These are phyloP conservation scores for Vitis hybrid DNA, from an alignment of 177 flowering plant genomes.

Conservation along the genomic window DNA sequence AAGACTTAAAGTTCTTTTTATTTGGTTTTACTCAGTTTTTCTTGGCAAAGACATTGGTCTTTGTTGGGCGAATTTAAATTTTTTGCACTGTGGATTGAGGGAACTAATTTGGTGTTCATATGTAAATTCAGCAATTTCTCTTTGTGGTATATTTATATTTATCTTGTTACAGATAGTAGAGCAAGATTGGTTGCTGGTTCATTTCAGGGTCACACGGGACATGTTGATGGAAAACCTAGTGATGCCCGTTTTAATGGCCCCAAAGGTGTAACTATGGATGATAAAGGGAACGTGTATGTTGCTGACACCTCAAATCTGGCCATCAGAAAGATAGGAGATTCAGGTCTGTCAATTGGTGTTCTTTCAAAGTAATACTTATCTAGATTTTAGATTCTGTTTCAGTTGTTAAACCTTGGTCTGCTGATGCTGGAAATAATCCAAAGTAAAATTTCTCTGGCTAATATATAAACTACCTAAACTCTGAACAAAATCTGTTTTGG, in stretches of 20 bases:
- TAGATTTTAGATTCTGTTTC: too few species aligned
- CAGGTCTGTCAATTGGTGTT: constrained; percentile 45
- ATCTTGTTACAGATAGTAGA: constrained; percentile 79
- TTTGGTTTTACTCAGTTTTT: background rate
- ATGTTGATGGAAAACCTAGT: constrained; percentile 96
- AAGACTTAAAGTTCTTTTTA: background rate
- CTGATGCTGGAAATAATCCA: background rate
- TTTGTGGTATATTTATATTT: background rate
- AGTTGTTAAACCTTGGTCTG: background rate
- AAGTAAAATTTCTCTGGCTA: background rate
- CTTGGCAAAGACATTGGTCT: too few species aligned
- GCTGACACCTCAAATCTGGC: constrained; percentile 92
- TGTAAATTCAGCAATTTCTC: background rate
- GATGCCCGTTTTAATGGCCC: constrained; percentile 97
- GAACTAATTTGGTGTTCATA: background rate
- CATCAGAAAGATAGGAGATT: constrained; percentile 90
- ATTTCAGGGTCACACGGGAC: constrained; percentile 88
- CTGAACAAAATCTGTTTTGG: background rate
- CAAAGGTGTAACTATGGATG: constrained; percentile 93
- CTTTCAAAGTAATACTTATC: background rate
- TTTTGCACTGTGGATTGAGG: too few species aligned
- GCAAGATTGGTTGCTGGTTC: constrained; percentile 98
- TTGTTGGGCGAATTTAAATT: background rate
- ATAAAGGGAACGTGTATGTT: constrained; percentile 91
- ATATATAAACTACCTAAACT: background rate